Conservation (phyloP, 2,329 filamentous ascomycete species). For the Verticillium zaregamsianum region DNA sequence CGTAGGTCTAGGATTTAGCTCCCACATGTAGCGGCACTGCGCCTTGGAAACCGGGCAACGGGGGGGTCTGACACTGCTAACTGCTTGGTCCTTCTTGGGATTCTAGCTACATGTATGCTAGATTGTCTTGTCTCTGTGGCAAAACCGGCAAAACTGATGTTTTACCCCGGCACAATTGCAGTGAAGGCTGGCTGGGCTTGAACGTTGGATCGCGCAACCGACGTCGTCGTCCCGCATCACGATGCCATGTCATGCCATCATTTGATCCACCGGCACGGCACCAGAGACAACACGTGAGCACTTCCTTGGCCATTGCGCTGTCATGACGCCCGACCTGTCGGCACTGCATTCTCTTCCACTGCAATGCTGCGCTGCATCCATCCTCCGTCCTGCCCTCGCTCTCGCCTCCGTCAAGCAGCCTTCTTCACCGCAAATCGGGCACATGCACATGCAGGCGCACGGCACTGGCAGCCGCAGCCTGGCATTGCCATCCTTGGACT, state of each 20-base stretch:
- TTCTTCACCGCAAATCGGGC: background rate
- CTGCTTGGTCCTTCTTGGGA: background rate
- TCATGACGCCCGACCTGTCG: constrained; percentile 9
- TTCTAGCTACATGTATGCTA: background rate
- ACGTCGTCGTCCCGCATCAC: no score
- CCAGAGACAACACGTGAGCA: no score
- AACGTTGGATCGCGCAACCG: no score
- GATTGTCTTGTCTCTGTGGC: background rate
- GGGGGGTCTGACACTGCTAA: background rate
- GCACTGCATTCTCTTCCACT: background rate
- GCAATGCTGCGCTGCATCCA: background rate
- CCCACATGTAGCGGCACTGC: background rate
- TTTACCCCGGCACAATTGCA: background rate
- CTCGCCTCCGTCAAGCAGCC: background rate
- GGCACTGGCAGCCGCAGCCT: no score
- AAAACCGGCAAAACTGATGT: background rate
- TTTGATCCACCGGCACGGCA: no score
- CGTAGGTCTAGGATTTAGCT: background rate
- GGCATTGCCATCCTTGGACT: no score
- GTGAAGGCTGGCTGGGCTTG: background rate
- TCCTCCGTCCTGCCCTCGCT: background rate
- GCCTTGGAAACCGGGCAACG: background rate
- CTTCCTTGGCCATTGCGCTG: background rate
- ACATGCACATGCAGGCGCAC: no score
- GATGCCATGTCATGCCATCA: no score